Evolutionary conservation across 306 rosid genomes (phyloP), one percentile per base, ranked within the genome.

Genomic region (Benincasa hispida): DNA sequence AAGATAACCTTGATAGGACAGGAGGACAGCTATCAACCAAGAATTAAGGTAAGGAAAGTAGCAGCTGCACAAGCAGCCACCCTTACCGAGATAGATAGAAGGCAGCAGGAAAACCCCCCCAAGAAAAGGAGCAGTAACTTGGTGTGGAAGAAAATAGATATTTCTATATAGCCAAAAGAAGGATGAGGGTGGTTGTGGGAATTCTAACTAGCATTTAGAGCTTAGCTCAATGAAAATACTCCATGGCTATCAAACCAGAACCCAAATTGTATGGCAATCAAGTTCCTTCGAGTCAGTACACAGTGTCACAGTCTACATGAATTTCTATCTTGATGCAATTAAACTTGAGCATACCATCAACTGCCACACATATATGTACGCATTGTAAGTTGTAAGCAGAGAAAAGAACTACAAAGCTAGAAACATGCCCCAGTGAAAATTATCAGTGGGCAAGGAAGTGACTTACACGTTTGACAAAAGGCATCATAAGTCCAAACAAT

Each of bases 401-500:
- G 47, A 66, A 39, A 41, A 45, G 8, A 69, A 42, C 37, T 25
- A 14, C 15, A 3, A 25, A 70, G n/a, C 25, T 42, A 18, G 30
- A 24, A 42, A 68, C 74, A 21, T 8, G 12, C 6, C 10, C 5
- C 3, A 41, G 30, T 5, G 54, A 67, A 41, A 41, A 42, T 13
- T 24, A 12, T 4, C 13, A 42, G 55, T 28, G 27, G 17, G 42
- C 58, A 45, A 70, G 39, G 14, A 25, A 51, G 41, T 57, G 32
- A 79, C 90, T 59, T 79, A 86, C 90, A 19, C 69, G 79, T 59
- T 89, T 80, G 72, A 86, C 79, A 59, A 89, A 91, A 41, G 96
- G 93, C 79, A 91, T 76, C 93, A 91, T 91, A 24, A 86, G 86
- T 65, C 93, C 96, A 27, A 84, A 85, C 27, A 91, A 60, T 2